These are phyloP conservation scores for Magnaporthiopsis poae DNA, from an alignment of 2,329 filamentous ascomycete species.

Conservation along the genomic window DNA sequence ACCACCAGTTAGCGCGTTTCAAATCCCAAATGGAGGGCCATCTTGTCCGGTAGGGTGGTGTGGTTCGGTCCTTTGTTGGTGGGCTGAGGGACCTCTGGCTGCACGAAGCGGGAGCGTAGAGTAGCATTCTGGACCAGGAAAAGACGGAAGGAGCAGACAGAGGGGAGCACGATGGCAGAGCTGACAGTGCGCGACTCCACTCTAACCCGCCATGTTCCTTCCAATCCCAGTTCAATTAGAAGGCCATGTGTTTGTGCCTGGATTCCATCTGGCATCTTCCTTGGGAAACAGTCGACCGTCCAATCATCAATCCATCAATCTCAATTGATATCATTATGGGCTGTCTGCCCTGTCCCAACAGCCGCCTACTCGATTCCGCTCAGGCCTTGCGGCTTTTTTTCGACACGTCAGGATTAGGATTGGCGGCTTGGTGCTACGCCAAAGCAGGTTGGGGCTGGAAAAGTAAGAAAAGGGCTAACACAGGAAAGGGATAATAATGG, in stretches of 20 bases:
- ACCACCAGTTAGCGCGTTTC: neutral
- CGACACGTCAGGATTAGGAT: neutral
- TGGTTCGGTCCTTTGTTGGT: neutral
- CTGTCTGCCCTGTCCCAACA: neutral
- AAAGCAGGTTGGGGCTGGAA: neutral
- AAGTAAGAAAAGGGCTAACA: neutral
- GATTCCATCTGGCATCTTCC: too few relatives aligned
- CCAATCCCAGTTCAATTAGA: too few relatives aligned
- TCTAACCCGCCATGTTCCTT: too few relatives aligned
- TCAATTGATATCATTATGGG: too few relatives aligned
- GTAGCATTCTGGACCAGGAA: neutral
- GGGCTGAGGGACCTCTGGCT: neutral
- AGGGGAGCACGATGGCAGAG: neutral
- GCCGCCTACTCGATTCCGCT: too few relatives aligned
- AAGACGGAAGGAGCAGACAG: too few relatives aligned
- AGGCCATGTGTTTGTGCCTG: too few relatives aligned
- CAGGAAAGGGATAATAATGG: neutral
- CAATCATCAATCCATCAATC: too few relatives aligned
- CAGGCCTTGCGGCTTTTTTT: too few relatives aligned
- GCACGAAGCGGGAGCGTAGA: neutral
- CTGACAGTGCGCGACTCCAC: neutral
- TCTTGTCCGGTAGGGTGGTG: neutral
- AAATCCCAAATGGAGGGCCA: neutral
- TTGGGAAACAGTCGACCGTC: too few relatives aligned
- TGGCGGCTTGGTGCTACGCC: neutral